Evolutionary conservation across 306 rosid species (phyloP), one percentile per base, ranked within the genome.

Genomic region (Oxytropis ochrocephala): DNA sequence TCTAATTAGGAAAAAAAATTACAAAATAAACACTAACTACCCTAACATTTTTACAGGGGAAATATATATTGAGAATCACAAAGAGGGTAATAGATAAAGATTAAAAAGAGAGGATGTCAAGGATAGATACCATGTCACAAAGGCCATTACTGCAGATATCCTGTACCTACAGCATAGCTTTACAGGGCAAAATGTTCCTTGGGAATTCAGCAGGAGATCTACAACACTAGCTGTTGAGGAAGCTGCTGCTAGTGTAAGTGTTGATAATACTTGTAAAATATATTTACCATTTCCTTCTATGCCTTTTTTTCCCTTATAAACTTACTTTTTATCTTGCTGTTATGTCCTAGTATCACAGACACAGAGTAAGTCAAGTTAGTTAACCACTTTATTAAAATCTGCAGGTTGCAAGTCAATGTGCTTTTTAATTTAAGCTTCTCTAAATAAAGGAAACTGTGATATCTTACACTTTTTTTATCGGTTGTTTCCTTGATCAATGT

Each of bases 181-280:
- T 1, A 71, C 50, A 35, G 87, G 88, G 69, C 88, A 87, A 70
- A 71, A 76, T 0, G 87, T 66, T 1, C 82, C 80, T 7, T 72
- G 53, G 0, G 83, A 68, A 13, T 81, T 81, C 46, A 87, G 85
- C 63, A 92, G 67, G 54, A 89, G 65, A 65, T 85, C 88, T n/a
- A 83, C 86, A 61, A 89, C 95, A 55, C 97, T 92, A 5, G 88
- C 82, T 5, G 95, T 84, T 36, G 97, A 87, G 85, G 86, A 79
- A 38, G 96, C 95, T 56, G 92, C 90, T 14, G 90, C 95, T 10
- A 92, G 80, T 9, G 92, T 89, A 38, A 92, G 96, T 47, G 78
- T 71, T 38, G 97, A 89, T 51, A 87, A 47, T 18, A 87, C 81
- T 92, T 92, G 84, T 38, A 36, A 8, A 19, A 70, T 43, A 36